Conservation (phyloP, 345 rosid species). For the Camelina sativa region DNA sequence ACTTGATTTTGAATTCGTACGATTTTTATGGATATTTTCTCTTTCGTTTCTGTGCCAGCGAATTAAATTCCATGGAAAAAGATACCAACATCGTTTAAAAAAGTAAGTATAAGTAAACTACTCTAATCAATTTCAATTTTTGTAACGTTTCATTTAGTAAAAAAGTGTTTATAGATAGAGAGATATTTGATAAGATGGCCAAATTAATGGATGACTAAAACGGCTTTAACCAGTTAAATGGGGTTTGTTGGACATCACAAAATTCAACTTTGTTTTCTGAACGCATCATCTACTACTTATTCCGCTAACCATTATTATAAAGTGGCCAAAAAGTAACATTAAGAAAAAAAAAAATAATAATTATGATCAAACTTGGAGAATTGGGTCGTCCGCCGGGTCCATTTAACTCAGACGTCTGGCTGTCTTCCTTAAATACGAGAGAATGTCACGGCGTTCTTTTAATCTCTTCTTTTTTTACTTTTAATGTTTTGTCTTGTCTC, state of each 20-base stretch:
- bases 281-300: constrained; percentile 15
- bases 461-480: not conserved
- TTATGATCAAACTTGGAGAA: constrained; percentile 2
- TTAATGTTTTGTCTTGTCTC: constrained; percentile 7
- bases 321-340: constrained; percentile 10
- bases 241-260: constrained; percentile 14
- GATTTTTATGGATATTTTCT: not conserved
- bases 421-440: constrained; percentile 32
- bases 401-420: constrained; percentile 32
- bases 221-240: constrained; percentile 33
- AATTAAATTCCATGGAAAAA: not conserved
- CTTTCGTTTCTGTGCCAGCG: not conserved
- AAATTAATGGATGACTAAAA: not conserved
- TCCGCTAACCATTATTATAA: constrained; percentile 12
- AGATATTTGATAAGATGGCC: not conserved
- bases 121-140: not conserved
- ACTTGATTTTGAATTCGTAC: constrained; percentile 29
- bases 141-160: not conserved
- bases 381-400: not conserved
- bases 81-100: no score
- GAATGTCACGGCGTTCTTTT: constrained; percentile 29
- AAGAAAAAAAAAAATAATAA: not conserved
- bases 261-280: not conserved
- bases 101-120: no score
- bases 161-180: not conserved